phyloP scores from a whole-genome alignment of 2,329 filamentous ascomycete species.

The Verticillium alfalfae region DNA sequence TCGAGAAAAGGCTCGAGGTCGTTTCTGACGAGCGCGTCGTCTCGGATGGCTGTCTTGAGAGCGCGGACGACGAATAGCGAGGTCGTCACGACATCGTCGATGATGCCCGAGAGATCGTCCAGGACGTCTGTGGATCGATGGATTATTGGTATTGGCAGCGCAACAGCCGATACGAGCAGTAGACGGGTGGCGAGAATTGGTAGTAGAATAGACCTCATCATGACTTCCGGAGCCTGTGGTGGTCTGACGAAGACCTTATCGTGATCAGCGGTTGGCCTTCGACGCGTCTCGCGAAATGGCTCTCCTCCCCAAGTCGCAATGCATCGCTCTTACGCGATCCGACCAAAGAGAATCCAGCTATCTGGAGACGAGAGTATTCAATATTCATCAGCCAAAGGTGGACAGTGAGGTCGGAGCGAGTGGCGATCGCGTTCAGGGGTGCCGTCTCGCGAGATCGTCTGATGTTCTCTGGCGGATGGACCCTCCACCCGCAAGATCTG shows the following conservation, averaged over 20 bases:
- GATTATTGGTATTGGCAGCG: background rate
- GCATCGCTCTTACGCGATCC: too few species aligned
- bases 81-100: constrained; percentile 6
- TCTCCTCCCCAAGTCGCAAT: too few species aligned
- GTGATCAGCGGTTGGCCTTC: background rate
- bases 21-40: constrained; percentile 8
- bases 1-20: constrained; percentile 5
- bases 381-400: too few species aligned
- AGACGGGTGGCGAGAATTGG: background rate
- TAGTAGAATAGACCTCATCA: background rate
- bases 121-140: constrained; percentile 3
- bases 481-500: background rate
- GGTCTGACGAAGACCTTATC: background rate
- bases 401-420: background rate
- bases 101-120: constrained; percentile 3
- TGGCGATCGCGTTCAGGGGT: constrained; percentile 1
- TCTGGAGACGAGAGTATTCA: too few species aligned
- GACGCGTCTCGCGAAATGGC: background rate
- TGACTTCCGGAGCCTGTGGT: background rate
- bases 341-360: too few species aligned
- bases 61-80: constrained; percentile 8
- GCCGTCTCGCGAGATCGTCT: background rate
- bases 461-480: background rate
- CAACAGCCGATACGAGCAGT: background rate
- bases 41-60: constrained; percentile 8